phyloP scores from a whole-genome alignment of 345 rosid species.

The Mallotus nudiflorus region DNA sequence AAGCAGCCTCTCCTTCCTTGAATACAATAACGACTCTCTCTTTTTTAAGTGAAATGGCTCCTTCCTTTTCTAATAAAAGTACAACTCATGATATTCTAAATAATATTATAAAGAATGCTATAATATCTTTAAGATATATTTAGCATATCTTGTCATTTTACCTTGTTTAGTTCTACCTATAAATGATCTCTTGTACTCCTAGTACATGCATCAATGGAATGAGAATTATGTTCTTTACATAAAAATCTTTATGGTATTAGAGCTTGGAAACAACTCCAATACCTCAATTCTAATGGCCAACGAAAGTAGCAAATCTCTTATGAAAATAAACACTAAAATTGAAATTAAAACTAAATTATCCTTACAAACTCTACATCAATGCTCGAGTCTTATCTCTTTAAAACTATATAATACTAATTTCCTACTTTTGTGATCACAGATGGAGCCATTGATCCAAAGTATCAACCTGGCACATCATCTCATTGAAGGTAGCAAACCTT shows the following conservation, averaged over 20 bases:
- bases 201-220: neutral
- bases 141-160: no score
- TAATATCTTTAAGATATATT: no score
- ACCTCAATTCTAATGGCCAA: neutral
- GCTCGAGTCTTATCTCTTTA: no score
- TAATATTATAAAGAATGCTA: neutral
- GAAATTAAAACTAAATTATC: neutral
- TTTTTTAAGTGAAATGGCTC: neutral
- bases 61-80: neutral
- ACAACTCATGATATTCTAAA: neutral
- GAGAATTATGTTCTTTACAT: neutral
- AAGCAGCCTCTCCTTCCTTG: neutral
- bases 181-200: neutral
- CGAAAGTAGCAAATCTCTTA: neutral
- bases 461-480: no score
- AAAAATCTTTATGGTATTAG: neutral
- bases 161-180: neutral
- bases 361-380: neutral
- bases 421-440: no score
- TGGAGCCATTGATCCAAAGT: no score
- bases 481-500: neutral
- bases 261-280: neutral
- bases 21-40: neutral
- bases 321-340: neutral
- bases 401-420: no score